Base-by-base conservation (phyloP, 371 early-diverging fungal species). In the Modicella reniformis region DNA sequence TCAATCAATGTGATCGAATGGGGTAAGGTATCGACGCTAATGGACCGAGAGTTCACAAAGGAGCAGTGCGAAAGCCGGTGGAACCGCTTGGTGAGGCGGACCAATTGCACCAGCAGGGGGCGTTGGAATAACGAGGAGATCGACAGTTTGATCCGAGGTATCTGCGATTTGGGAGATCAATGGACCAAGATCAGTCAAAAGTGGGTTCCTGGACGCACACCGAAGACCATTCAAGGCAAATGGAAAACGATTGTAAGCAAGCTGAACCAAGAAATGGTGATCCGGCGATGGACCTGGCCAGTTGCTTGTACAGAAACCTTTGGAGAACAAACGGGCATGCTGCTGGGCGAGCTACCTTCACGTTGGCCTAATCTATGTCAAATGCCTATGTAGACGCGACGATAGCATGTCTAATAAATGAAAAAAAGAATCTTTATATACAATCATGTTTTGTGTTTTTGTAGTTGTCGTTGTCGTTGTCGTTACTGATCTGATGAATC, bases 161-260 rank as follows among this genome's bases (percentile, higher is more conserved):
- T 74, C 0, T 12, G 13, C 5, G 60, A 60, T 1, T 13, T 56
- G 3, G 74, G 74, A 13, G 50, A 52, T 12, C 29, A 56, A 25
- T 74, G 74, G 74, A 65, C 68, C 4, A 41, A 52, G 21, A 74
- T 74, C 37, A 55, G 57, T 6, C 51, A 57, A 13, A 13, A 62
- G 17, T 60, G 61, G 51, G 40, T 74, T 7, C 68, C 59, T 32
- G 65, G 69, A 48, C 65, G 74, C 7, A 44, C 69, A 25, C 60
- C 65, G n/a, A 65, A 37, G 29, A 65, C 56, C 32, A 65, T 68
- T 23, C 74, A 74, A 21, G 69, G 58, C 40, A 74, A 74, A 19
- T 74, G 74, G 74, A 50, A 49, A 4, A 29, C 30, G 3, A 37
- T 74, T 32, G 30, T 15, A 10, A 29, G 44, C 51, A 68, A 55